Evolutionary conservation across 306 rosid genomes (phyloP).

Genomic region (Cicer cuneatum): DNA sequence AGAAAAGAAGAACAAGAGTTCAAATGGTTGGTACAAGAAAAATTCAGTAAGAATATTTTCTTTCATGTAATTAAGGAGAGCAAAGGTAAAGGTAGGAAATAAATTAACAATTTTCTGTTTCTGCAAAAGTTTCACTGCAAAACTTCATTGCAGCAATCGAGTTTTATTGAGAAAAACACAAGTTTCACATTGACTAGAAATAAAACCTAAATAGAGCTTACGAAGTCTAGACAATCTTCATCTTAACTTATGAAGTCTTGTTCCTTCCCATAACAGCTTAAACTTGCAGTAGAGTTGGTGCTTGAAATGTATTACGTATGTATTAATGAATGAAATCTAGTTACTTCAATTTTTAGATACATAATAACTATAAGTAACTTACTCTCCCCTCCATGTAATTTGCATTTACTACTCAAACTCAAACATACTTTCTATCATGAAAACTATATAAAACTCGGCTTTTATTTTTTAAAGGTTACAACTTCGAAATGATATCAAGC

Average conservation of each 20-base stretch:
- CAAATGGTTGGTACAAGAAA: conserved; percentile 27
- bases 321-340: neutral
- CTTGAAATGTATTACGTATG: neutral
- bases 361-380: conserved; percentile 9
- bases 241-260: too few species aligned
- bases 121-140: neutral
- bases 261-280: conserved; percentile 12
- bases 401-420: conserved; percentile 16
- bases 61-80: neutral
- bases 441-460: conserved; percentile 16
- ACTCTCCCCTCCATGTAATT: conserved; percentile 1
- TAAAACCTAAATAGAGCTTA: too few species aligned
- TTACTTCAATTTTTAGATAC: conserved; percentile 23
- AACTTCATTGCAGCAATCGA: conserved; percentile 17
- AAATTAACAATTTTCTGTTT: conserved; percentile 9
- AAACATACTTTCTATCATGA: conserved; percentile 13
- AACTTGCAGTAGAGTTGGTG: neutral
- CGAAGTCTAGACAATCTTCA: too few species aligned
- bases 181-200: neutral
- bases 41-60: conserved; percentile 11
- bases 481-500: conserved; percentile 16
- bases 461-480: neutral
- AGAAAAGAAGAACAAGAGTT: conserved; percentile 20
- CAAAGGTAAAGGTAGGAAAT: conserved; percentile 12
- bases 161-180: neutral